These are phyloP conservation scores for Dalbergia cochinchinensis DNA, from an alignment of 306 rosid species.

Conservation along the genomic window DNA sequence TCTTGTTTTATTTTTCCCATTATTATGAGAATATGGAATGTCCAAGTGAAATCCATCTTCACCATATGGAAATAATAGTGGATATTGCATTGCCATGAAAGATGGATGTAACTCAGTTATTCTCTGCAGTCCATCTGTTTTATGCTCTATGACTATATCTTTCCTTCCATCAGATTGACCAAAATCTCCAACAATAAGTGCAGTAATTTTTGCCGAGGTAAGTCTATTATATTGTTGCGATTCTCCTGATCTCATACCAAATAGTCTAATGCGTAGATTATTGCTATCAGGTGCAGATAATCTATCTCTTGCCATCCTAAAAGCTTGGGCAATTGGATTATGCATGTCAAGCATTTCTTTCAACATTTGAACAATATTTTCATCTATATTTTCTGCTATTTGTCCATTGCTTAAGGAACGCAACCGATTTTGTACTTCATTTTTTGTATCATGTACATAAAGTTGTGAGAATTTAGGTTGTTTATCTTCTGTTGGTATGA, in stretches of 20 bases:
- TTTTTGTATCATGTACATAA: background rate
- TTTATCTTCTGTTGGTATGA: background rate
- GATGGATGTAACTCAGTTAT: background rate
- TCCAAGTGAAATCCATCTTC: constrained; percentile 11
- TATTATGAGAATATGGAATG: background rate
- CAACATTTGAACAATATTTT: background rate
- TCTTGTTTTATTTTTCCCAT: background rate
- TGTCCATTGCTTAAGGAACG: background rate
- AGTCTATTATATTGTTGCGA: background rate
- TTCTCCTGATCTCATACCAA: background rate
- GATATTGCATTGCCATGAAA: constrained; percentile 24
- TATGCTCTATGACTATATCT: background rate
- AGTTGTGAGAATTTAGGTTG: background rate
- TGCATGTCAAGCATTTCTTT: background rate
- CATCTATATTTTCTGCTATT: background rate
- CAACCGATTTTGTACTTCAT: constrained; percentile 14
- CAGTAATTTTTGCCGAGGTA: background rate
- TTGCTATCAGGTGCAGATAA: background rate
- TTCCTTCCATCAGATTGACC: background rate
- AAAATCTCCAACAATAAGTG: constrained; percentile 17
- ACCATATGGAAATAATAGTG: constrained; percentile 11
- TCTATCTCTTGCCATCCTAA: constrained; percentile 7
- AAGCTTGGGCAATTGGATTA: background rate
- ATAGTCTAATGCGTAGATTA: background rate
- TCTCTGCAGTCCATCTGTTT: background rate